A percentile compares a stretch with the other conserved stretches of the same genome.
Conservation (phyloP, 495 filamentous ascomycete genomes). For the Talaromyces adpressus region DNA sequence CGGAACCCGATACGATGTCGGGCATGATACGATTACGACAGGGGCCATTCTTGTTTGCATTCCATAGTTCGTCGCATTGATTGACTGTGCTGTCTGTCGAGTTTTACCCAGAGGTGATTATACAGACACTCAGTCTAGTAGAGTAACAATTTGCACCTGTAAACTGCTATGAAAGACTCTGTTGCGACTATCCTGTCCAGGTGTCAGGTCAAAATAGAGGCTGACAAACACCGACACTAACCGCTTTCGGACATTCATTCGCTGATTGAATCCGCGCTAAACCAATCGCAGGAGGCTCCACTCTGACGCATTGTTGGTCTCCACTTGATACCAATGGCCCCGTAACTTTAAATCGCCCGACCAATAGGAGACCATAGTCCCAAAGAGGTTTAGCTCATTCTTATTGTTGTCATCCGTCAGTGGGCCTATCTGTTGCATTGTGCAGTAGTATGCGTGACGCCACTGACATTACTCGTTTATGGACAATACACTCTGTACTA, state of each 20-base stretch:
- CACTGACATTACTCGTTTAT: neutral
- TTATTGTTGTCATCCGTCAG: neutral
- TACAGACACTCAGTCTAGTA: too few species aligned
- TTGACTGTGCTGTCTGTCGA: too few species aligned
- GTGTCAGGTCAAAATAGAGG: neutral
- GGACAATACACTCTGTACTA: neutral
- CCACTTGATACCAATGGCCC: neutral
- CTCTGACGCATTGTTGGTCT: neutral
- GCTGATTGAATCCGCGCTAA: neutral
- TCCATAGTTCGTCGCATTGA: too few species aligned
- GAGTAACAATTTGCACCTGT: neutral
- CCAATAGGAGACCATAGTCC: conserved; percentile 5
- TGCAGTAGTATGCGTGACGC: neutral
- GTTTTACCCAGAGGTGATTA: too few species aligned
- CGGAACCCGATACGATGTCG: neutral
- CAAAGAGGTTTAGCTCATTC: neutral
- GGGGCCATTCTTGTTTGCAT: neutral
- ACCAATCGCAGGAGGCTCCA: neutral
- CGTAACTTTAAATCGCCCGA: neutral
- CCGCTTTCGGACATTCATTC: neutral
- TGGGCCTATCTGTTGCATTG: neutral
- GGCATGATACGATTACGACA: neutral
- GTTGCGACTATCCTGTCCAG: neutral
- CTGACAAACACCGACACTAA: neutral
- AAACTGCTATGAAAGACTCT: neutral